Percentiles rank a stretch among this genome's conserved stretches.
These are phyloP conservation scores for Arabidopsis suecica DNA, from an alignment of 345 rosid genomes.

Conservation along the genomic window DNA sequence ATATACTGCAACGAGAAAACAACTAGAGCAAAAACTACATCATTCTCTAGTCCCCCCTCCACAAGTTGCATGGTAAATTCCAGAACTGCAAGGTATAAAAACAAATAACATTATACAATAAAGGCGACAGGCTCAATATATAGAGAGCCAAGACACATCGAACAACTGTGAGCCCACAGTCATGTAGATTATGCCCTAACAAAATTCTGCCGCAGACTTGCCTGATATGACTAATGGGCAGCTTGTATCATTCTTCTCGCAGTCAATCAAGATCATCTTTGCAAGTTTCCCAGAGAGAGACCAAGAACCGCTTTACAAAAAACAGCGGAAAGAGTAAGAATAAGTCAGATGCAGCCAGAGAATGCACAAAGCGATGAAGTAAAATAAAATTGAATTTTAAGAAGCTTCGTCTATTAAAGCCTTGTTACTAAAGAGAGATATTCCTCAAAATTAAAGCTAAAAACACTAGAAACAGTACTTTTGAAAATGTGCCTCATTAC, in stretches of 20 bases:
- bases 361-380: constrained; percentile 7
- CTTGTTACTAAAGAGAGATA: background rate
- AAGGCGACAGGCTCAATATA: constrained; percentile 12
- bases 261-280: constrained; percentile 79
- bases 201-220: constrained; percentile 43
- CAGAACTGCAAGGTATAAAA: constrained; percentile 67
- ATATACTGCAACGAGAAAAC: constrained; percentile 81
- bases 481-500: constrained; percentile 10
- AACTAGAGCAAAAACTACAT: constrained; percentile 64
- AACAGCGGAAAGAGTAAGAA: constrained; percentile 24
- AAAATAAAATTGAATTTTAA: background rate
- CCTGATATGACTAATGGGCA: constrained; percentile 82
- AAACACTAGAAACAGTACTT: background rate
- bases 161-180: constrained; percentile 20
- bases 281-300: constrained; percentile 86
- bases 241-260: constrained; percentile 73
- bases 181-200: constrained; percentile 9
- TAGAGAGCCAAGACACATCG: constrained; percentile 11
- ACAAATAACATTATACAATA: constrained; percentile 30
- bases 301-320: constrained; percentile 66
- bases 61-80: constrained; percentile 81
- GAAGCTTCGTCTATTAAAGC: background rate
- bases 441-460: constrained; percentile 1
- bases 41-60: constrained; percentile 75
- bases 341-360: constrained; percentile 23